These are phyloP conservation scores for Aspergillus flavus DNA, from an alignment of 2,329 filamentous ascomycete genomes.

Conservation along the genomic window DNA sequence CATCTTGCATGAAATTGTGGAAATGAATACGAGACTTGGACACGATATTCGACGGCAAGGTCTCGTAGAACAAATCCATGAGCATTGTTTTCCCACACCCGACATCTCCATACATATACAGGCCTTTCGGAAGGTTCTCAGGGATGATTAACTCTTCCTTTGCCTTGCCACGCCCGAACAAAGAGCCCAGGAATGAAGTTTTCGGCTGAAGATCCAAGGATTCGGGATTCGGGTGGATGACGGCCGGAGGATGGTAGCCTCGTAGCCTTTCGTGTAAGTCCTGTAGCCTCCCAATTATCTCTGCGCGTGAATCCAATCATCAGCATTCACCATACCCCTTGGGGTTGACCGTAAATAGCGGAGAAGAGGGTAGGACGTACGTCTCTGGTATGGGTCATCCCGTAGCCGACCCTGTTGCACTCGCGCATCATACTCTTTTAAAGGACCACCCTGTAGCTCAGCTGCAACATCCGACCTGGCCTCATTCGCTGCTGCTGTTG, in stretches of 20 bases:
- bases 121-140: conserved; percentile 75
- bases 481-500: conserved; percentile 15
- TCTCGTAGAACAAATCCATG: conserved; percentile 98
- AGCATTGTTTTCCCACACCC: conserved; percentile 99
- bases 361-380: conserved; percentile 49
- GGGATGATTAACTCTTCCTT: conserved; percentile 57
- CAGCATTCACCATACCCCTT: not conserved
- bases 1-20: conserved; percentile 99
- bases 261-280: conserved; percentile 82
- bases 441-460: conserved; percentile 61
- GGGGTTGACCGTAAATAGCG: not conserved
- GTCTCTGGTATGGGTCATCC: conserved; percentile 89
- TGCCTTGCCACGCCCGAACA: conserved; percentile 41
- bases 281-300: conserved; percentile 86
- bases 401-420: conserved; percentile 73
- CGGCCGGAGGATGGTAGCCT: conserved; percentile 71
- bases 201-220: conserved; percentile 60
- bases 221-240: conserved; percentile 76
- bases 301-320: conserved; percentile 46
- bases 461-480: conserved; percentile 1
- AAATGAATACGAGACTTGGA: conserved; percentile 95
- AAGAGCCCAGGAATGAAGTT: conserved; percentile 53
- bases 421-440: conserved; percentile 84
- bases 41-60: conserved; percentile 75
- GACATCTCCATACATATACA: conserved; percentile 96